Evolutionary conservation across 331 rosid genomes (phyloP).

Genomic region (Quercus tomentella): DNA sequence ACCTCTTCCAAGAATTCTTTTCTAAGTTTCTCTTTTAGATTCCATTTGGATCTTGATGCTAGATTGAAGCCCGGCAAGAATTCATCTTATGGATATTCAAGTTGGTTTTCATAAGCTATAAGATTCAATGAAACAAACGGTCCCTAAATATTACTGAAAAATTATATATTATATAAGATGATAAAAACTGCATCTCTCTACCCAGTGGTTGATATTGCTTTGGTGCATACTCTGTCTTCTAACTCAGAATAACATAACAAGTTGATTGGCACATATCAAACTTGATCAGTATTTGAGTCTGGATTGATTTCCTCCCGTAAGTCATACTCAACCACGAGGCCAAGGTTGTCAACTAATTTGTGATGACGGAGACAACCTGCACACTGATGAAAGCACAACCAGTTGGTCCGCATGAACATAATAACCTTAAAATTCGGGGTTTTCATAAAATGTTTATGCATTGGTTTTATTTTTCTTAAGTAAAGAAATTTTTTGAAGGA

Average conservation of each 20-base stretch:
- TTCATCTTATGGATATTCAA: neutral
- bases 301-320: constrained; percentile 42
- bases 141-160: neutral
- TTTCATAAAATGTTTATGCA: neutral
- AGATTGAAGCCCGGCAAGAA: neutral
- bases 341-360: constrained; percentile 77
- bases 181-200: neutral
- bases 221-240: neutral
- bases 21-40: neutral
- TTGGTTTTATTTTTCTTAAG: neutral
- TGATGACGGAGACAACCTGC: constrained; percentile 81
- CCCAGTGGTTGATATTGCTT: neutral
- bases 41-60: neutral
- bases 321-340: constrained; percentile 70
- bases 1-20: neutral
- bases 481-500: neutral
- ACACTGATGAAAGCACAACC: constrained; percentile 46
- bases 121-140: neutral
- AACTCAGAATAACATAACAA: neutral
- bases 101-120: neutral
- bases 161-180: neutral
- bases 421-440: neutral
- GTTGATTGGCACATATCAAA: constrained; percentile 20
- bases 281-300: constrained; percentile 41
- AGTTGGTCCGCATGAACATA: constrained; percentile 14